A percentile compares a stretch with the other conserved stretches of the same genome.
These are phyloP conservation scores for Aureoboletus auriporus DNA, from an alignment of 768 basidiomycete genomes.

Conservation along the genomic window DNA sequence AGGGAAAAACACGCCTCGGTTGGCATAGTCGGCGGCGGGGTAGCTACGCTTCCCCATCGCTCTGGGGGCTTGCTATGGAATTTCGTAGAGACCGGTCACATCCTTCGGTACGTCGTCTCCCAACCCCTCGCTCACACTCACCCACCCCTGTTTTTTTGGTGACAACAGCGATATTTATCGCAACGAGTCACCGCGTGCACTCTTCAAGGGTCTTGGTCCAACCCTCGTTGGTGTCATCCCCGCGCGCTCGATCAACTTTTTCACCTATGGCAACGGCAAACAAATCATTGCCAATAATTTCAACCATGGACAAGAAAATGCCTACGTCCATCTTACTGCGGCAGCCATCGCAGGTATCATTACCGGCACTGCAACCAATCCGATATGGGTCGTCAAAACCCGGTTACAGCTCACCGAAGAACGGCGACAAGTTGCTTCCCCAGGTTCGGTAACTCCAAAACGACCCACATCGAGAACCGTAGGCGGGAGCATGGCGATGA, in stretches of 20 bases:
- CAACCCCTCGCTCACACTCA: not conserved
- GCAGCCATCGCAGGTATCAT: constrained; percentile 83
- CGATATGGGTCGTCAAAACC: constrained; percentile 99
- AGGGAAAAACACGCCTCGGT: constrained; percentile 38
- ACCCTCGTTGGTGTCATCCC: constrained; percentile 94
- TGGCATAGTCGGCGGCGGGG: constrained; percentile 30
- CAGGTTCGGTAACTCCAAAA: not conserved
- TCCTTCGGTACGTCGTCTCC: constrained; percentile 59
- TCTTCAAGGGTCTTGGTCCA: constrained; percentile 94
- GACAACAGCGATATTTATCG: constrained; percentile 75
- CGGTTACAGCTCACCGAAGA: constrained; percentile 71
- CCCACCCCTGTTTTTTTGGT: not conserved
- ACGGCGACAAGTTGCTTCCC: constrained; percentile 11
- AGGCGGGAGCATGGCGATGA: constrained; percentile 56
- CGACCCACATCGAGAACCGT: constrained; percentile 28
- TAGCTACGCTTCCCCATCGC: constrained; percentile 28
- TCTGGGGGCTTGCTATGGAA: constrained; percentile 71
- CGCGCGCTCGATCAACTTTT: constrained; percentile 96
- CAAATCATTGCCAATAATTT: constrained; percentile 80
- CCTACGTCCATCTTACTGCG: constrained; percentile 79
- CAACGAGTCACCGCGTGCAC: constrained; percentile 81
- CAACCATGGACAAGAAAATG: constrained; percentile 73
- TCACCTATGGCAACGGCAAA: constrained; percentile 96
- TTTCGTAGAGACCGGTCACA: constrained; percentile 91
- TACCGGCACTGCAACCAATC: constrained; percentile 91